Percentiles rank a stretch among this genome's conserved stretches.
phyloP scores from a whole-genome alignment of 305 asterid genomes.

The Withania somnifera region DNA sequence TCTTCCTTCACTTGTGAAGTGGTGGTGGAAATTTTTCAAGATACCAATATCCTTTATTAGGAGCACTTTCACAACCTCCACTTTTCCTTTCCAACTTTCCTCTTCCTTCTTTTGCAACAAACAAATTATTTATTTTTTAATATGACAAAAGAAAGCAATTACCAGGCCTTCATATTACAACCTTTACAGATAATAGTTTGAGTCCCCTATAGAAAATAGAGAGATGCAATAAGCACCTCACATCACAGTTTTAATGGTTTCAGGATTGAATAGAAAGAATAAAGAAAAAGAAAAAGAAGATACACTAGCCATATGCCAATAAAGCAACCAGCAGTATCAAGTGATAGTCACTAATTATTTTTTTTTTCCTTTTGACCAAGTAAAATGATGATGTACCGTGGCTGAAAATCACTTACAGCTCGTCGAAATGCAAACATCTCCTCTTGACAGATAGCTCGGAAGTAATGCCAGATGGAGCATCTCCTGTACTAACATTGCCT shows the following conservation, averaged over 20 bases:
- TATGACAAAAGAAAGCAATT: not conserved
- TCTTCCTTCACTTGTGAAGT: not conserved
- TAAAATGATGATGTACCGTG: not conserved
- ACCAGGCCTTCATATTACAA: not conserved
- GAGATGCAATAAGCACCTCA: not conserved
- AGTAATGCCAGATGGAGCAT: slow-evolving; percentile 54
- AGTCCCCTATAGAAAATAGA: not conserved
- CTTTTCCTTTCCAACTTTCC: not conserved
- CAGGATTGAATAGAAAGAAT: not conserved
- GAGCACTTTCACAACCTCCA: not conserved
- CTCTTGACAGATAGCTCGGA: slow-evolving; percentile 78
- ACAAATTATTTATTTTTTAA: not conserved
- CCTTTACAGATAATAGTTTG: not conserved
- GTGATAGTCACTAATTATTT: not conserved
- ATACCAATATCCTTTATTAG: not conserved
- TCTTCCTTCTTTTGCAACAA: not conserved
- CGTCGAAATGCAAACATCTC: slow-evolving; percentile 90
- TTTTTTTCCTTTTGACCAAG: not conserved
- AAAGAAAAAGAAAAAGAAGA: not conserved
- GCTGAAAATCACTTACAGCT: slow-evolving; percentile 57
- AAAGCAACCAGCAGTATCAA: not conserved
- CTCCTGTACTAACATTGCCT: slow-evolving; percentile 67
- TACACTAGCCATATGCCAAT: not conserved
- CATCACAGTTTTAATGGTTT: not conserved
- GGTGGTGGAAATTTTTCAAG: not conserved